These are phyloP conservation scores for Elsinoe perseae DNA, from an alignment of 2,329 filamentous ascomycete species.

Conservation along the genomic window DNA sequence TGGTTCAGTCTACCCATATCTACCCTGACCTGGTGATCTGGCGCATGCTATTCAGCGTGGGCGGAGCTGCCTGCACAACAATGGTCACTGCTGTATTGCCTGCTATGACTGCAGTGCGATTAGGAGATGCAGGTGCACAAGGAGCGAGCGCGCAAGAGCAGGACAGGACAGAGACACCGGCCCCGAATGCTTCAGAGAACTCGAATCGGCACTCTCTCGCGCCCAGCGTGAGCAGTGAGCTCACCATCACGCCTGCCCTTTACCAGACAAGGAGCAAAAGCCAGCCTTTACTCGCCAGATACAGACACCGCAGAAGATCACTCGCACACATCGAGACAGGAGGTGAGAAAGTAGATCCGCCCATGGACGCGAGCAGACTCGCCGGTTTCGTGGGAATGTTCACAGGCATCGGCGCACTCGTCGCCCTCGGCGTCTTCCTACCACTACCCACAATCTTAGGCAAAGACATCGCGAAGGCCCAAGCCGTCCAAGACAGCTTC, in stretches of 20 bases:
- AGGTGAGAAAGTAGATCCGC: background rate
- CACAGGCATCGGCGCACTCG: constrained; percentile 81
- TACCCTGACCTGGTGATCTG: constrained; percentile 84
- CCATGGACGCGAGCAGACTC: constrained; percentile 36
- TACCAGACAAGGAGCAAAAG: constrained; percentile 32
- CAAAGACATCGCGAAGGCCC: constrained; percentile 61
- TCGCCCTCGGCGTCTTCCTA: constrained; percentile 74
- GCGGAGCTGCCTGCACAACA: constrained; percentile 76
- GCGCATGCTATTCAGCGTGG: constrained; percentile 78
- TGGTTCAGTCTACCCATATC: constrained; percentile 78
- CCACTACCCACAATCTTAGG: constrained; percentile 79
- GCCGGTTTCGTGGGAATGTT: constrained; percentile 88
- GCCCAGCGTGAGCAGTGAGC: constrained; percentile 63
- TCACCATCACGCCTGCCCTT: constrained; percentile 61
- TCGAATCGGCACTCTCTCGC: constrained; percentile 48
- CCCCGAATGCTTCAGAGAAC: background rate
- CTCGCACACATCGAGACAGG: background rate
- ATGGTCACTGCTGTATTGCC: constrained; percentile 97
- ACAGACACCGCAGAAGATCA: constrained; percentile 5
- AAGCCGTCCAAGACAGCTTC: constrained; percentile 76
- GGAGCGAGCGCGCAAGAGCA: constrained; percentile 22
- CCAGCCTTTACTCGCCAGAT: constrained; percentile 2
- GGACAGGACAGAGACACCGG: constrained; percentile 28
- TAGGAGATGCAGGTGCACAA: constrained; percentile 20
- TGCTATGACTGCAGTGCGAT: constrained; percentile 46